Evolutionary conservation across 345 rosid species (phyloP), one percentile per base, ranked within the genome.

Genomic region (Geranium brycei): DNA sequence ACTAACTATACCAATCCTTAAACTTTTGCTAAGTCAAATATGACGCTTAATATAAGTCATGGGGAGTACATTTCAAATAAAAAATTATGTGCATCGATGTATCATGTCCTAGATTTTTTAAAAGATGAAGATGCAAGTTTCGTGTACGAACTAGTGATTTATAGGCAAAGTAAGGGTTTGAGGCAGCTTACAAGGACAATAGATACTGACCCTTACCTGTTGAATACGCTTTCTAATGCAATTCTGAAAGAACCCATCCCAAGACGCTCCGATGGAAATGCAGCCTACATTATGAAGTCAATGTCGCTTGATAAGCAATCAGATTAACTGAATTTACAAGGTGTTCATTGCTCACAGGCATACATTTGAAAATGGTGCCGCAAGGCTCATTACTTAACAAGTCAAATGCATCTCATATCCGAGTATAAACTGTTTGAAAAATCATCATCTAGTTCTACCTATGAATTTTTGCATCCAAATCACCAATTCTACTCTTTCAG

Each of bases 201-300:
- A 19, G 23, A 41, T 28, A 16, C 18, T 31, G 40, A 40, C 30
- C 28, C 68, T 78, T 66, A 91, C 95, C 86, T 82, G 71, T 86
- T 88, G 82, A 80, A 91, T 77, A 91, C 65, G 38, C 91, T 80
- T 79, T 91, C 91, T 18, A 88, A 62, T 0, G 95, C 97, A 7
- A 83, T 83, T 79, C 93, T 79, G 84, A 88, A 91, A 74, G 93
- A 91, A 68, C 95, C 95, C 85, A 88, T 79, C 65, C 95, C 97
- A 31, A 91, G 88, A 69, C 91, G 93, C 72, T 88, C 95, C 68
- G 87, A 74, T 17, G 95, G 85, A 76, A 87, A 91, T 58, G 79
- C 71, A 77, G 91, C 87, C 97, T 91, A 75, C 65, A 64, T 76
- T 73, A 62, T 62, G 32, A 19, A 35, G 76, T 63, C 75, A 56